phyloP scores from a whole-genome alignment of 495 filamentous ascomycete genomes.

The Tricharina praecox region DNA sequence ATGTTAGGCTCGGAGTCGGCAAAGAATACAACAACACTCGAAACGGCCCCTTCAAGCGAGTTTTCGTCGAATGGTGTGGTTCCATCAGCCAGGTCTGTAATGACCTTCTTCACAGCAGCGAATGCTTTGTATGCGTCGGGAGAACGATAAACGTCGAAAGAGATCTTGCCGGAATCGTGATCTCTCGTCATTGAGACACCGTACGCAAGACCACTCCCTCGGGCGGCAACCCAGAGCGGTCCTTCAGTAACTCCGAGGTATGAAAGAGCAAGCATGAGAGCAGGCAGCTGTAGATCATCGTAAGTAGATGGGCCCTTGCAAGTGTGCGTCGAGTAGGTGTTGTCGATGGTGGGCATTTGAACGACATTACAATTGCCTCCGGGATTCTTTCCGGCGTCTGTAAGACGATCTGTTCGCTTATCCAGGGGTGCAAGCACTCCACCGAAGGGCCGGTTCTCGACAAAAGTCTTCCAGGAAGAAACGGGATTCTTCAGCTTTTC shows the following conservation, averaged over 20 bases:
- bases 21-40: slow-evolving; percentile 62
- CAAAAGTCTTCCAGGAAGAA: slow-evolving; percentile 60
- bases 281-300: slow-evolving; percentile 59
- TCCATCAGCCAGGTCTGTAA: slow-evolving; percentile 50
- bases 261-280: slow-evolving; percentile 66
- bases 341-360: slow-evolving; percentile 83
- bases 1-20: slow-evolving; percentile 79
- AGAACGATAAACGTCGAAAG: slow-evolving; percentile 71
- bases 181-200: slow-evolving; percentile 58
- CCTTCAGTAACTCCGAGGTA: slow-evolving; percentile 91
- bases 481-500: slow-evolving; percentile 61
- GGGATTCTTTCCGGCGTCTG: slow-evolving; percentile 49
- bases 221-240: slow-evolving; percentile 73
- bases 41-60: slow-evolving; percentile 77
- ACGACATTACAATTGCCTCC: slow-evolving; percentile 63
- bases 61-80: slow-evolving; percentile 51
- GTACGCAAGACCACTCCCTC: slow-evolving; percentile 84
- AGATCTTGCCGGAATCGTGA: slow-evolving; percentile 59
- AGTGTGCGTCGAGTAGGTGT: slow-evolving; percentile 67
- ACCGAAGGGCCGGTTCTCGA: slow-evolving; percentile 6
- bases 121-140: slow-evolving; percentile 83
- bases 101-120: slow-evolving; percentile 51
- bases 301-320: slow-evolving; percentile 56
- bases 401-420: slow-evolving; percentile 44
- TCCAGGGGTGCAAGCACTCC: slow-evolving; percentile 40